Evolutionary conservation across 2,329 filamentous ascomycete genomes (phyloP).

Genomic region (Xylaria sp.): DNA sequence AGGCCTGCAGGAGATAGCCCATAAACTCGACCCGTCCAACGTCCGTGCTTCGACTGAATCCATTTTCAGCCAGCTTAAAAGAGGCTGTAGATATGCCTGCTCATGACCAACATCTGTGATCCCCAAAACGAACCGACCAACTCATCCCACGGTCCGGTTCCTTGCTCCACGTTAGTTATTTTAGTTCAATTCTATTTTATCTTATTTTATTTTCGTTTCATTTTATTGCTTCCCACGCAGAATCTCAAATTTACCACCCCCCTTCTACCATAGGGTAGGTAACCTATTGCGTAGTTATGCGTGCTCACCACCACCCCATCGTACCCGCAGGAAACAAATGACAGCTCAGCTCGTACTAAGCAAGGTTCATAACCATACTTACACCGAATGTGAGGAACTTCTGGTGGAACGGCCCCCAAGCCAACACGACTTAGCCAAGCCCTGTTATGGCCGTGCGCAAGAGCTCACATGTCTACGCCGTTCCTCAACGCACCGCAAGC

Average conservation of each 20-base stretch:
- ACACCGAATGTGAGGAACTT: slow-evolving; percentile 1
- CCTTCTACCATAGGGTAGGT: neutral
- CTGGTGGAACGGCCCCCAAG: slow-evolving; percentile 19
- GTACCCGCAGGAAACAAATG: neutral
- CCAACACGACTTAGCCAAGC: slow-evolving; percentile 28
- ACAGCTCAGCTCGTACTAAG: slow-evolving; percentile 6
- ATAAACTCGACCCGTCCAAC: neutral
- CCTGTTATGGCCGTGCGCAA: slow-evolving; percentile 32
- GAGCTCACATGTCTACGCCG: slow-evolving; percentile 18
- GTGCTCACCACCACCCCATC: neutral
- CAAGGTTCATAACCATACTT: too few relatives aligned
- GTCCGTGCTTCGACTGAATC: slow-evolving; percentile 16
- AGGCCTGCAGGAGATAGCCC: neutral
- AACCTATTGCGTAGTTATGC: neutral
- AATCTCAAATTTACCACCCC: neutral
- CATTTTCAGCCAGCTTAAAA: slow-evolving; percentile 10
- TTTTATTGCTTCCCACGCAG: neutral
- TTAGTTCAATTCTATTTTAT: too few relatives aligned
- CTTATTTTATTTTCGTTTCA: neutral
- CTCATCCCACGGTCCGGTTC: slow-evolving; percentile 3
- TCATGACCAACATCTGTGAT: slow-evolving; percentile 16
- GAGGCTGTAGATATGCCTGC: slow-evolving; percentile 7
- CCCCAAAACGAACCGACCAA: slow-evolving; percentile 20
- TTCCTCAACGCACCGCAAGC: slow-evolving; percentile 1
- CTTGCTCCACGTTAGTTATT: slow-evolving; percentile 10